Base-by-base conservation (phyloP, 805 yeast species). In the Wickerhamiella australiensis region DNA sequence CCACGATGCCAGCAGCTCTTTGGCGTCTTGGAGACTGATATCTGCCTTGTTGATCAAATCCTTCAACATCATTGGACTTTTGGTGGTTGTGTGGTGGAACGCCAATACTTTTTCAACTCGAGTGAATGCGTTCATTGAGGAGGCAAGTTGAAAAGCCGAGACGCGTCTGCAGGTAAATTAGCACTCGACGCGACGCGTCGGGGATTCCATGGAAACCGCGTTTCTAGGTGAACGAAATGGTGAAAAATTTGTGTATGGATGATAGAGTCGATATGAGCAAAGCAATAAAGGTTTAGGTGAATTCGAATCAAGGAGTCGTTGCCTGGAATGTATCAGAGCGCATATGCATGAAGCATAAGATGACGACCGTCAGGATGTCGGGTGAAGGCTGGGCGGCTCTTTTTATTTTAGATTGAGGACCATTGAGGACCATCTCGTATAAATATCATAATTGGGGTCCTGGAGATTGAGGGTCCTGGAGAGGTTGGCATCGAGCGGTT, bases 1-100 rank as follows among this genome's bases (percentile, higher is more conserved):
- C 47, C 47, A 45, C 47, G 27, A 65, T 58, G 81, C 80, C 58
- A 90, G 73, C 50, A 76, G 60, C 54, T 83, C 95, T 63, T 85
- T 88, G 65, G 90, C 74, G 69, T 87, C 95, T 17, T 81, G 79
- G 47, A 87, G 96, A 49, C 67, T 68, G 15, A 56, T 51, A 3
- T 12, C 7, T 1, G 49, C 43, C 22, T 13, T 25, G 6, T 20
- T 36, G 3, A 20, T 12, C 20, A 46, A 4, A n/a, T 13, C 21
- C 3, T 26, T 37, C 5, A 37, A 11, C 13, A 15, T 12, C 43
- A 46, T 27, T 2, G 43, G 49, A 11, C 43, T 35, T 5, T 9
- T 20, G 11, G 43, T 37, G 3, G 43, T 46, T 25, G 43, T 27
- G 27, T 46, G 49, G 20, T 46, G 49, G 18, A 26, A 37, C 20